Evolutionary conservation across 2,329 filamentous ascomycete genomes (phyloP).

Genomic region (Dendryphion nanum): DNA sequence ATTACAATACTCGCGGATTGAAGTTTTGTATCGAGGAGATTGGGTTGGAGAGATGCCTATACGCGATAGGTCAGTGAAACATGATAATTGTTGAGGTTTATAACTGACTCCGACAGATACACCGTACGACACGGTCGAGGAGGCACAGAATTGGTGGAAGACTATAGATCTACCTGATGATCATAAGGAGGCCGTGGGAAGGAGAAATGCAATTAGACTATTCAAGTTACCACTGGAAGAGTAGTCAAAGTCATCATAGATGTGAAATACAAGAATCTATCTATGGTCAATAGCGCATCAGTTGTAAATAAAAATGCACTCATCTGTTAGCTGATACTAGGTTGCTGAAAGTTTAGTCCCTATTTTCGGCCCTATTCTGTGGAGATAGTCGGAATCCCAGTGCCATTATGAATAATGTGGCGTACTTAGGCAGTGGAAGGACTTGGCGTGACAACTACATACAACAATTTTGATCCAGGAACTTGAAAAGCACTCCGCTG

Average conservation of each 20-base stretch:
- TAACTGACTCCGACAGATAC: constrained; percentile 20
- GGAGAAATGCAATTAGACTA: constrained; percentile 23
- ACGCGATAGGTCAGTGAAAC: constrained; percentile 31
- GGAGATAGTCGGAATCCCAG: too few relatives aligned
- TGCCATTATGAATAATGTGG: too few relatives aligned
- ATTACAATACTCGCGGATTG: constrained; percentile 42
- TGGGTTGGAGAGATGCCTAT: constrained; percentile 41
- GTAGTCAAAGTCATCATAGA: constrained; percentile 2
- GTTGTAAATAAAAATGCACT: too few relatives aligned
- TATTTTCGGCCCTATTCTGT: too few relatives aligned
- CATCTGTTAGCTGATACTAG: too few relatives aligned
- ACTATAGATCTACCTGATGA: constrained; percentile 22
- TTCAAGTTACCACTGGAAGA: constrained; percentile 26
- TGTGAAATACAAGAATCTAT: too few relatives aligned
- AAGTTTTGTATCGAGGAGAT: constrained; percentile 44
- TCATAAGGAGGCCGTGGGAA: constrained; percentile 24
- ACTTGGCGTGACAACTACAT: too few relatives aligned
- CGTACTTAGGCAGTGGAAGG: too few relatives aligned
- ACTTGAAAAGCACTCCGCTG: too few relatives aligned
- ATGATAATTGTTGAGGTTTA: neutral
- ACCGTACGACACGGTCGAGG: constrained; percentile 21
- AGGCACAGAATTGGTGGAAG: constrained; percentile 30
- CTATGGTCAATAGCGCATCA: too few relatives aligned
- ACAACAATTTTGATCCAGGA: too few relatives aligned
- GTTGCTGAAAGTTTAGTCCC: too few relatives aligned